phyloP scores from a whole-genome alignment of 169 alveolate species.

The Eimeria maxima region DNA sequence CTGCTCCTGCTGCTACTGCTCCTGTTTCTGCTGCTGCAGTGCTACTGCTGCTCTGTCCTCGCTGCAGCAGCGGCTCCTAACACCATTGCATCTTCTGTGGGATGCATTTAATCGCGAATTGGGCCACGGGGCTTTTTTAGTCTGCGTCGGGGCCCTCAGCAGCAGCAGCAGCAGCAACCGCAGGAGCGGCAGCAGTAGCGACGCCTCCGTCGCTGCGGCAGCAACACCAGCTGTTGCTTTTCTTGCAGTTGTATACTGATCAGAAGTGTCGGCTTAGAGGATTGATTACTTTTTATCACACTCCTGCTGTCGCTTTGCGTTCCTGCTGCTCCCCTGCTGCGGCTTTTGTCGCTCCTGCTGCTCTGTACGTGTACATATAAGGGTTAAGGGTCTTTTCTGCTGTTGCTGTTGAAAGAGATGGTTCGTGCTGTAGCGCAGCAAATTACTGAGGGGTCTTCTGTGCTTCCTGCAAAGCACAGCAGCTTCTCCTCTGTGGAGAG shows the following conservation, averaged over 20 bases:
- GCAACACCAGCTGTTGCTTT: conserved; percentile 9
- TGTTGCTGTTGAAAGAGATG: not conserved
- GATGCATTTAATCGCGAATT: not conserved
- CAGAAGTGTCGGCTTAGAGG: not conserved
- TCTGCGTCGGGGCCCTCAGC: not conserved
- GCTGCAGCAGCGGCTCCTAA: not conserved
- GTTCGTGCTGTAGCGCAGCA: not conserved
- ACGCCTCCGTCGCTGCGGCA: conserved; percentile 28
- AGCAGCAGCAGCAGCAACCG: conserved; percentile 27
- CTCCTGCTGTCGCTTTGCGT: conserved; percentile 4
- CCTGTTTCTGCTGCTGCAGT: not conserved
- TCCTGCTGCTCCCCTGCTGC: conserved; percentile 72
- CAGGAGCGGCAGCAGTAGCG: conserved; percentile 9
- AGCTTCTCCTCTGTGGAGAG: not conserved
- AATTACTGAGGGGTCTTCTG: not conserved
- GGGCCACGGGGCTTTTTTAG: not conserved
- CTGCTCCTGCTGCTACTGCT: conserved; percentile 35
- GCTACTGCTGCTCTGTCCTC: not conserved
- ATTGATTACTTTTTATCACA: not conserved
- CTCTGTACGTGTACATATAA: not conserved
- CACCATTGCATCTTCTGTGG: not conserved
- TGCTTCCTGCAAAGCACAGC: conserved; percentile 6
- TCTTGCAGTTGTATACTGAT: not conserved
- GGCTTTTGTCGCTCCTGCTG: not conserved
- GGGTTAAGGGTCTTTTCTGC: not conserved